Percentiles rank a stretch among this genome's conserved stretches.
Evolutionary conservation across 2,329 filamentous ascomycete species (phyloP).

Genomic region (Diaporthe destruens): DNA sequence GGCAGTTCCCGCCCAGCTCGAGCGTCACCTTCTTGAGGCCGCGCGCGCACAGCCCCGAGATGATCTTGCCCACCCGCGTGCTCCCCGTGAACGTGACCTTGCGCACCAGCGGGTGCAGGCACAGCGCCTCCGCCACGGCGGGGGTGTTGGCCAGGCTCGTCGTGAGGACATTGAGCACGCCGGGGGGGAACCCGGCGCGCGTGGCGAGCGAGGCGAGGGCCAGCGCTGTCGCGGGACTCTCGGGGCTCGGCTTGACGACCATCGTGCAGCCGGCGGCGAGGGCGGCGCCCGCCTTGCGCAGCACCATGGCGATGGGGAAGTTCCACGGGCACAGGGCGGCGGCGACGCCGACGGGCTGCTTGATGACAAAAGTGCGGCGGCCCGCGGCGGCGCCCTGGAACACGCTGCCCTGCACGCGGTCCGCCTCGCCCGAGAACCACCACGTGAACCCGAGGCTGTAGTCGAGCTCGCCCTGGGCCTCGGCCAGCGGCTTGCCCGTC

Average conservation of each 20-base stretch:
- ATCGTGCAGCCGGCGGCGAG: conserved; percentile 81
- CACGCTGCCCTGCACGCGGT: conserved; percentile 68
- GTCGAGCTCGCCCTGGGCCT: conserved; percentile 67
- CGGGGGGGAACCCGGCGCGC: conserved; percentile 80
- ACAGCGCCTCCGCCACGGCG: conserved; percentile 59
- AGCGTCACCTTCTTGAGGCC: conserved; percentile 77
- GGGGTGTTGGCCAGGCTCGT: conserved; percentile 61
- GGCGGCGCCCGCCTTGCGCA: conserved; percentile 76
- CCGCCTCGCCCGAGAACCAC: conserved; percentile 69
- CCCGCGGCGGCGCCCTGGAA: conserved; percentile 71
- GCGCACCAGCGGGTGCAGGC: conserved; percentile 58
- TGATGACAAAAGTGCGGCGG: conserved; percentile 77
- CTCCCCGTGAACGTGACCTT: conserved; percentile 85
- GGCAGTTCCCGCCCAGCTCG: conserved; percentile 80
- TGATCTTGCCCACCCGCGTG: conserved; percentile 76
- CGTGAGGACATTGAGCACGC: conserved; percentile 70
- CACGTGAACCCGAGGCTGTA: conserved; percentile 66
- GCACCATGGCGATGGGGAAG: conserved; percentile 75
- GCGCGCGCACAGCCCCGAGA: conserved; percentile 72
- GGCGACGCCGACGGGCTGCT: conserved; percentile 78
- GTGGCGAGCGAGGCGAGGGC: conserved; percentile 76
- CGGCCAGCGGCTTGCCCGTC: conserved; percentile 68
- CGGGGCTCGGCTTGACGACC: conserved; percentile 79
- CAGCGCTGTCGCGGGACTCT: conserved; percentile 80
- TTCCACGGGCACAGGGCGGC: conserved; percentile 81